A percentile compares a stretch with the other conserved stretches of the same genome.
phyloP scores from a whole-genome alignment of 768 basidiomycete genomes.

The Lentinula sp. region DNA sequence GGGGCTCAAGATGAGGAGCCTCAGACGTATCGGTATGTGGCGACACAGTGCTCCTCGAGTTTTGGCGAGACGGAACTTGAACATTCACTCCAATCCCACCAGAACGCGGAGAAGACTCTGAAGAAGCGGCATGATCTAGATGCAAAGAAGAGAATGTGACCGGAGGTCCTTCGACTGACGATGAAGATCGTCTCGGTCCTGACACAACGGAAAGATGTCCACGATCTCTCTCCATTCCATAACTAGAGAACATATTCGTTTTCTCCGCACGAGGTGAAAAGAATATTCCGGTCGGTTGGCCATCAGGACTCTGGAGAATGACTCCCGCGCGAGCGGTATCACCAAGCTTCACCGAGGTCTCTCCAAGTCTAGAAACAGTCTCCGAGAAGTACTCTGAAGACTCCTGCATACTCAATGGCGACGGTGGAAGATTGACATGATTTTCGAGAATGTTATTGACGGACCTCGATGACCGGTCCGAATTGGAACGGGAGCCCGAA shows the following conservation, averaged over 20 bases:
- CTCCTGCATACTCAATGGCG: slow-evolving; percentile 67
- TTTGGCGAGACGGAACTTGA: background rate
- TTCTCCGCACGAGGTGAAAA: slow-evolving; percentile 72
- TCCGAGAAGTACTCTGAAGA: slow-evolving; percentile 74
- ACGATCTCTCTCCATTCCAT: slow-evolving; percentile 42
- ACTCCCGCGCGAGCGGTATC: slow-evolving; percentile 2
- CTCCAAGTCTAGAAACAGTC: slow-evolving; percentile 64
- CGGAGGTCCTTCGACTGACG: slow-evolving; percentile 13
- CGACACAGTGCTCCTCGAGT: background rate
- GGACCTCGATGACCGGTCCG: slow-evolving; percentile 59
- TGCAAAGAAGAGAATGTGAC: slow-evolving; percentile 29
- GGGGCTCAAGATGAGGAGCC: background rate
- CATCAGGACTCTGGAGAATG: slow-evolving; percentile 78
- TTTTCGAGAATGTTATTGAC: slow-evolving; percentile 30
- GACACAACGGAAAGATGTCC: slow-evolving; percentile 21
- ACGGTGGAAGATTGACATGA: slow-evolving; percentile 39
- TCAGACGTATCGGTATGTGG: background rate
- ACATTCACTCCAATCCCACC: background rate
- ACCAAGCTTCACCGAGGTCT: slow-evolving; percentile 42
- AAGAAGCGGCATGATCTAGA: slow-evolving; percentile 10
- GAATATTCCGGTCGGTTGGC: slow-evolving; percentile 91
- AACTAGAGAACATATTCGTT: slow-evolving; percentile 26
- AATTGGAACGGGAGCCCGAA: slow-evolving; percentile 46
- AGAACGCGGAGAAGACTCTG: background rate
- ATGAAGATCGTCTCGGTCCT: background rate